Evolutionary conservation across 768 basidiomycete species (phyloP), one percentile per base, ranked within the genome.

Genomic region (Boletus vermiculosoides): DNA sequence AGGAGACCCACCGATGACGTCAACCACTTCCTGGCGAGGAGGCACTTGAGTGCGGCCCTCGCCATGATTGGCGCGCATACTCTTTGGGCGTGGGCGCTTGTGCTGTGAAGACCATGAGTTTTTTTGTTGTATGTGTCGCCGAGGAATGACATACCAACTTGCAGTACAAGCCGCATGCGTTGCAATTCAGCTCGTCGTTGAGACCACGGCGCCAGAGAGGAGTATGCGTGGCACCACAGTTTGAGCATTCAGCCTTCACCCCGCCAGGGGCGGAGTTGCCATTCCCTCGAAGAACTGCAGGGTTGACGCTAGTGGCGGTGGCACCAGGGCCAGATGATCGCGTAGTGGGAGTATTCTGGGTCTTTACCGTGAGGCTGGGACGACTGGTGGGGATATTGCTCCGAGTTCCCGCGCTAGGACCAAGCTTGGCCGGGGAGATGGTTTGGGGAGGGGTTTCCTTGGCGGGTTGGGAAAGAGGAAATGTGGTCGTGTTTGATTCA

Each of bases 141-240:
- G 28, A 42, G 36, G 22, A 20, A 45, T 11, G 37, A 80, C 84
- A 50, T 66, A 88, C 91, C 73, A 91, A 69, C 68, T 93, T 93
- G 71, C 90, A 94, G 68, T 94, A 94, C 41, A 93, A 74, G 5
- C 91, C 92, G 60, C 91, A 93, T 0, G 91, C 91, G 63, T 94
- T 93, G 68, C 92, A 93, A 63, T 94, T 94, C 55, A 94, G 71
- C 74, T 94, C 91, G 61, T 94, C 92, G 59, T 92, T 93, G 63
- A 94, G 71, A 0, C 91, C 92, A 2, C 91, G 80, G 18, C 92
- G 78, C 91, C 92, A 94, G 28, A 94, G 80, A 8, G 92, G 91
- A 0, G 92, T 93, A 60, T 92, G 90, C 0, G 90, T 93, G 5
- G 91, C 91, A 22, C 91, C 92, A 64, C 91, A 93, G 71, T 92